Conservation (phyloP, 2,329 filamentous ascomycete genomes). For the Chrysosporium keratinophilum region DNA sequence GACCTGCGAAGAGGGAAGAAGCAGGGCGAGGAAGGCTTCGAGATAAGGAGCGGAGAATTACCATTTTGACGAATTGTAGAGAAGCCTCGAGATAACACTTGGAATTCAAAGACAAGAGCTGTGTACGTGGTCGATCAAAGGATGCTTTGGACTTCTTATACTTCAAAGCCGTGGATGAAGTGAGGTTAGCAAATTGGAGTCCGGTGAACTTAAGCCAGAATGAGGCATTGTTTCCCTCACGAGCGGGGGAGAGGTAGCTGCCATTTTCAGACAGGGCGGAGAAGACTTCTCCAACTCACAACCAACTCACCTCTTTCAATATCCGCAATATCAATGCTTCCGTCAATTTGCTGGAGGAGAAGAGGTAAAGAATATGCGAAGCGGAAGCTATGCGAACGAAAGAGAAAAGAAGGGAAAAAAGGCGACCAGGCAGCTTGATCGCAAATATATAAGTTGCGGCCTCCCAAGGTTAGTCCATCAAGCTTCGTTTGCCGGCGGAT, state of each 20-base stretch:
- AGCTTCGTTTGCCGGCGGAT: conserved; percentile 1
- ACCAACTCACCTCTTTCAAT: not conserved
- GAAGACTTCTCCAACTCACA: conserved; percentile 6
- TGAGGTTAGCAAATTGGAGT: not conserved
- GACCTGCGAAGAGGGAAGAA: conserved; percentile 41
- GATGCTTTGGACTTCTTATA: not conserved
- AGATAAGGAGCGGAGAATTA: conserved; percentile 54
- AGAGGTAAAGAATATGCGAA: not conserved
- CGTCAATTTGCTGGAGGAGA: not conserved
- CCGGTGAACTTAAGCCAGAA: not conserved
- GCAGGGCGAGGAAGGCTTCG: conserved; percentile 47
- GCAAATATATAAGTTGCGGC: not conserved
- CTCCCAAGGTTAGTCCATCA: not conserved
- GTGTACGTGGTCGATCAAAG: not conserved
- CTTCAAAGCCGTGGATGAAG: not conserved
- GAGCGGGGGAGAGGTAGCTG: not conserved
- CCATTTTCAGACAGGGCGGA: not conserved
- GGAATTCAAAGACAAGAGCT: not conserved
- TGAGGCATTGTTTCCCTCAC: not conserved
- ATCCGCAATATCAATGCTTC: not conserved
- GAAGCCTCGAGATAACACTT: not conserved
- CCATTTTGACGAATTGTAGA: conserved; percentile 36
- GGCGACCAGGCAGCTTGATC: not conserved
- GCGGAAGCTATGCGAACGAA: not conserved
- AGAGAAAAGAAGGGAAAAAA: not conserved